Base-by-base conservation (phyloP, 2,329 filamentous ascomycete species). In the Fusarium sp. region DNA sequence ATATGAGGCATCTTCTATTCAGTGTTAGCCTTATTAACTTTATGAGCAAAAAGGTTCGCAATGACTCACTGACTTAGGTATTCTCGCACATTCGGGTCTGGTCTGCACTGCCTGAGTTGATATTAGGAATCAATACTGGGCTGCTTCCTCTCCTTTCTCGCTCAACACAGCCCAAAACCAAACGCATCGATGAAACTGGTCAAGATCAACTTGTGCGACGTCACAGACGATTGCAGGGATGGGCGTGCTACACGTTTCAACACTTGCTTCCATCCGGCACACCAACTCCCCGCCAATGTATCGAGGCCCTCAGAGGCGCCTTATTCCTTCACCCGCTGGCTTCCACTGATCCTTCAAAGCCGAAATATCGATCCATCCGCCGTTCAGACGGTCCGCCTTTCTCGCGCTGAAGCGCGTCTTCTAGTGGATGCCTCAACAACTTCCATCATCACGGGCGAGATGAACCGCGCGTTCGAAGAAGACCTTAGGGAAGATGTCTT, bases 281-380 rank as follows among this genome's bases (percentile, higher is more conserved):
- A 51, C 6, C 51, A 60, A 16, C 42, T 65, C 13, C 33, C 33
- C 6, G 40, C 8, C 16, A 7, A 54, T 4, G 25, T 64, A 27
- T 42, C 20, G 4, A 34, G 9, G 7, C 61, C 63, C 10, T 61
- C 75, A 10, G 74, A 81, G 34, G 60, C 54, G 3, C 77, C 82
- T 0, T 81, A 79, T 59, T 75, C 71, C n/a, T 83, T 81, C 68
- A 68, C 73, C n/a, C 74, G 79, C 62, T 84, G 81, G 82, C 76
- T 82, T 2, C 73, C 78, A 0, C 65, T 83, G 4, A 81, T 84
- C 34, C 71, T 80, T 0, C 58, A 64, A 20, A 79, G 76, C 6
- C 80, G 81, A 29, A 62, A 69, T 1, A 61, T 82, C 1, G 14
- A 65, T 1, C 20, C 56, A 7, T 42, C 58, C 1, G 72, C 58